Percentiles rank a stretch among this genome's conserved stretches.
Conservation (phyloP, 225 moss, liverwort and hornwort genomes). For the Sphagnum contortum region DNA sequence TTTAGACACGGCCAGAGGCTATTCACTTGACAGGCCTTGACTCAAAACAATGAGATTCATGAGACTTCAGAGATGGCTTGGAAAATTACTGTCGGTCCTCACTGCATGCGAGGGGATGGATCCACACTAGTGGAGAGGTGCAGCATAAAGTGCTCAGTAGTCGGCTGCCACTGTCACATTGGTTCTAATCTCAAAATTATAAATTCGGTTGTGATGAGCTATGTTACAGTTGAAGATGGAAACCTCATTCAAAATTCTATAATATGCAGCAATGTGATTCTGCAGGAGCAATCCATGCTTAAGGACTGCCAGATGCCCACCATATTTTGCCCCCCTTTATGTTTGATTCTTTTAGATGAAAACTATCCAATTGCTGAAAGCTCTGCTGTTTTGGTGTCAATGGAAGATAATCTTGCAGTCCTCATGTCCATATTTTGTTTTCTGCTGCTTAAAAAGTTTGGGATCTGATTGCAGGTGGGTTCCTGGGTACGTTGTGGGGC, state of each 20-base stretch:
- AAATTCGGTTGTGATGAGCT: conserved; percentile 90
- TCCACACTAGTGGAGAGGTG: conserved; percentile 83
- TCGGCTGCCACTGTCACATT: conserved; percentile 89
- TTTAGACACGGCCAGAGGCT: conserved; percentile 51
- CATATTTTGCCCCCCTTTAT: background rate
- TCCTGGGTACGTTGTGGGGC: conserved; percentile 62
- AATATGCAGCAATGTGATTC: conserved; percentile 72
- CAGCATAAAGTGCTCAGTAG: conserved; percentile 86
- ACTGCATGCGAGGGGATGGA: conserved; percentile 84
- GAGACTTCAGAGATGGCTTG: conserved; percentile 52
- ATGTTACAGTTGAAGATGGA: conserved; percentile 80
- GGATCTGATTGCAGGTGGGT: conserved; percentile 30
- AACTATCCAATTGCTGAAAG: background rate
- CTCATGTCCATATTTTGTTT: too few species aligned
- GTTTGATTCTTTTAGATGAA: background rate
- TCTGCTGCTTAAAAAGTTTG: too few species aligned
- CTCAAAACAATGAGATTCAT: conserved; percentile 71
- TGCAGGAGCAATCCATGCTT: conserved; percentile 70
- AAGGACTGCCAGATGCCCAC: conserved; percentile 76
- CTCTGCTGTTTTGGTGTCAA: background rate
- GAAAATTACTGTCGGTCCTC: conserved; percentile 83
- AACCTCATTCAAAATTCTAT: conserved; percentile 87
- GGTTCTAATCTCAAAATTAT: conserved; percentile 91
- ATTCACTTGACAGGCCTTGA: conserved; percentile 71
- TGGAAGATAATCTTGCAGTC: background rate